Evolutionary conservation across 305 asterid species (phyloP).

Genomic region (Fraxinus velutina): DNA sequence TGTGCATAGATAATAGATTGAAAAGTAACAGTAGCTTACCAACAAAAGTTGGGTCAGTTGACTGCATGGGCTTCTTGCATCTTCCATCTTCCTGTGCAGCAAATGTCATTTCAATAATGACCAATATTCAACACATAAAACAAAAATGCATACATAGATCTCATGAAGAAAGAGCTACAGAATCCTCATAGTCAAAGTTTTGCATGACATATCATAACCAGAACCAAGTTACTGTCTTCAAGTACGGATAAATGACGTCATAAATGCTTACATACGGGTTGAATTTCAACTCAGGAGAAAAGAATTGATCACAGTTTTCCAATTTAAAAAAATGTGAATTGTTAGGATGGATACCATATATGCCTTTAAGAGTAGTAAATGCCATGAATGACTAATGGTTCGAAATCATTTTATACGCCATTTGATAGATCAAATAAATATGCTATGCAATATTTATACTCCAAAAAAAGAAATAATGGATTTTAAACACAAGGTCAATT

Average conservation of each 20-base stretch:
- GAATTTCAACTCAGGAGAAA: not conserved
- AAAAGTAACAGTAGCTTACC: constrained; percentile 36
- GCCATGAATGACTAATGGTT: not conserved
- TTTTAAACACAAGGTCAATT: not conserved
- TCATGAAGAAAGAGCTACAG: not conserved
- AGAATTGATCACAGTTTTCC: not conserved
- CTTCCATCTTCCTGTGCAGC: constrained; percentile 42
- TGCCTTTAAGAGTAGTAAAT: not conserved
- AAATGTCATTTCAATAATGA: constrained; percentile 21
- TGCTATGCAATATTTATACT: constrained; percentile 1
- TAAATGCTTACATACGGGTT: not conserved
- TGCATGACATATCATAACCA: not conserved
- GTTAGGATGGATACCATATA: constrained; percentile 1
- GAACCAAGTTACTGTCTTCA: not conserved
- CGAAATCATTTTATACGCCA: not conserved
- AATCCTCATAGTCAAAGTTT: constrained; percentile 5
- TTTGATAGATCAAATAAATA: not conserved
- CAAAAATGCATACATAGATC: constrained; percentile 6
- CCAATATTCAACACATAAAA: not conserved
- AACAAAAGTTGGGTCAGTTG: constrained; percentile 17
- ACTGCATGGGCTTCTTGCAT: constrained; percentile 21
- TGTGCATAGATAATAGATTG: not conserved
- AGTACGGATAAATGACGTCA: not conserved
- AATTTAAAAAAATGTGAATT: not conserved
- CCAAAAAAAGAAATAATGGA: constrained; percentile 8